A percentile compares a stretch with the other conserved stretches of the same genome.
Evolutionary conservation across 2,329 filamentous ascomycete species (phyloP).

Genomic region (Cordyceps cateniannulata): DNA sequence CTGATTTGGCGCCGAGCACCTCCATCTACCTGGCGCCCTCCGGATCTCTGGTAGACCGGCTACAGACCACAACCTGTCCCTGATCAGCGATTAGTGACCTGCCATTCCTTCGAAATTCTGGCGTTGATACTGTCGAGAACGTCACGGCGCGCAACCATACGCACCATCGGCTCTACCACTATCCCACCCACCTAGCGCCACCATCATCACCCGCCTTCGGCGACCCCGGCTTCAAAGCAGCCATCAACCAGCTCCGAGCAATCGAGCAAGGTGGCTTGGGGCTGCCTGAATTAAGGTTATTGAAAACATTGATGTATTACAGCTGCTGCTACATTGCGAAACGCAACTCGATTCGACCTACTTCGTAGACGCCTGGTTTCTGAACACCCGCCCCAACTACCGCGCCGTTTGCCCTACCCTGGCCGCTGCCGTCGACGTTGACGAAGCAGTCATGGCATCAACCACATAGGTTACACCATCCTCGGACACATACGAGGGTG

Average conservation of each 20-base stretch:
- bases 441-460: constrained; percentile 55
- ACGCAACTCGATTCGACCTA: not conserved
- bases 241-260: not conserved
- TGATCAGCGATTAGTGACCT: too few relatives aligned
- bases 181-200: not conserved
- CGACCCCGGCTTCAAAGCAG: not conserved
- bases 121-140: not conserved
- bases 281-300: not conserved
- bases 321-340: not conserved
- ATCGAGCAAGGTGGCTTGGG: not conserved
- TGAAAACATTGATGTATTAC: not conserved
- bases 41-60: too few relatives aligned
- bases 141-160: not conserved
- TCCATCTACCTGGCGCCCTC: too few relatives aligned
- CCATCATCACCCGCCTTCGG: not conserved
- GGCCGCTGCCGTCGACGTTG: not conserved
- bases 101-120: not conserved
- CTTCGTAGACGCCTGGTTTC: not conserved
- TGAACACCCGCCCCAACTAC: not conserved
- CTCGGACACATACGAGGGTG: constrained; percentile 71
- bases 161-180: not conserved
- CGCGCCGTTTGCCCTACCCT: not conserved
- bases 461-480: constrained; percentile 69
- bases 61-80: too few relatives aligned
- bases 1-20: too few relatives aligned